Base-by-base conservation (phyloP, 1,139 yeast genomes). In the Suhomyces bokatorum region DNA sequence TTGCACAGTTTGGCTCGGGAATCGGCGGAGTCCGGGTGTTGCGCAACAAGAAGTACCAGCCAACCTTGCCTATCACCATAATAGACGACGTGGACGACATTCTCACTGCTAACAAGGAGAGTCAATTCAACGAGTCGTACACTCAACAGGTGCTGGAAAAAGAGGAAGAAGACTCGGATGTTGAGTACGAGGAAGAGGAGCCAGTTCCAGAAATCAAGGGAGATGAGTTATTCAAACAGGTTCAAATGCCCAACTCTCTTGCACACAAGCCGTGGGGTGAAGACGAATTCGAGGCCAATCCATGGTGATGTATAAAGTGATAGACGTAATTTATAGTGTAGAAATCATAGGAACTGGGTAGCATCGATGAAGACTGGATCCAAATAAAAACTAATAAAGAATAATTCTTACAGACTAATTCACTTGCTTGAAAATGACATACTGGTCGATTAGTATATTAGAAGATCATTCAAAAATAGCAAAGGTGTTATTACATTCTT, bases 81-180 rank as follows among this genome's bases (percentile, higher is more conserved):
- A 64, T 80, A 46, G 95, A 86, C 58, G 80, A 75, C 39, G 65
- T 85, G 31, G 90, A 83, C 52, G 86, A 82, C 37, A 72, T 84
- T 6, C 52, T 72, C 39, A 55, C 66, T 9, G 64, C 55, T 37
- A 73, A 73, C 50, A 64, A 59, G 39, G 62, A 60, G 36, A 59
- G 56, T 44, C 53, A 56, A 29, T 48, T 60, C 33, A 67, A 69
- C 45, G 75, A 69, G 26, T 67, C 73, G 10, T 71, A 56, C 47
- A 74, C 69, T 40, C 64, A 68, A 47, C 73, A 69, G n/a, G 54
- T 58, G 6, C 52, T 49, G 9, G 53, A 51, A 3, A 57, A 52
- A n/a, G 56, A 51, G 5, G 53, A 45, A 22, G 57, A 16, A 22
- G 57, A 16, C 9, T 14, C 16, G 4, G 33, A 35, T 8, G 32